These are phyloP conservation scores for Trifolium fragiferum DNA, from an alignment of 306 rosid genomes.

Conservation along the genomic window DNA sequence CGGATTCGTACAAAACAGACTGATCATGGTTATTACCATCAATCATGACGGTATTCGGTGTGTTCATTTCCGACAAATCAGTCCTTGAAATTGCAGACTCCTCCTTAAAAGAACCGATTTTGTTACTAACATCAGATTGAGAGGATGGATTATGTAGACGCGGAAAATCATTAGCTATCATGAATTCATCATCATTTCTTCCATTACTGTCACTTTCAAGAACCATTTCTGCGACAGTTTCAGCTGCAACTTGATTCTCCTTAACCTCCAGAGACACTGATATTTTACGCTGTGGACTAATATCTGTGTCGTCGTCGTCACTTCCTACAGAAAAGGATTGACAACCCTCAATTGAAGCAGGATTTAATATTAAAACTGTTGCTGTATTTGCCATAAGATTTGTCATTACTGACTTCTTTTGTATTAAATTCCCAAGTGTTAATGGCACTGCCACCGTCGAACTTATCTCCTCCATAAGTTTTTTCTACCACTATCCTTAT, in stretches of 20 bases:
- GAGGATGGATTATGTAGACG: slow-evolving; percentile 33
- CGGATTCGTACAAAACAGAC: slow-evolving; percentile 21
- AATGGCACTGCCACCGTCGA: slow-evolving; percentile 66
- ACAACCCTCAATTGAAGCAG: slow-evolving; percentile 44
- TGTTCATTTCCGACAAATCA: slow-evolving; percentile 26
- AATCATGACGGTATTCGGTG: slow-evolving; percentile 36
- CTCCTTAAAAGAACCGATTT: slow-evolving; percentile 16
- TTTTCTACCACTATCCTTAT: slow-evolving; percentile 43
- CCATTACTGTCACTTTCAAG: slow-evolving; percentile 15
- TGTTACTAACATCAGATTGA: slow-evolving; percentile 36
- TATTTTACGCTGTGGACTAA: slow-evolving; percentile 37
- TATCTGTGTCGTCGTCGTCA: slow-evolving; percentile 24
- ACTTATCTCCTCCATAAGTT: slow-evolving; percentile 65
- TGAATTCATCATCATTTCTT: slow-evolving; percentile 37
- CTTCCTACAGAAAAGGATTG: slow-evolving; percentile 50
- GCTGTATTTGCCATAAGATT: slow-evolving; percentile 62
- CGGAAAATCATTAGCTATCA: slow-evolving; percentile 39
- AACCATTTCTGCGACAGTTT: slow-evolving; percentile 43
- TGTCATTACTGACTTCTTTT: slow-evolving; percentile 58
- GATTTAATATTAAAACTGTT: slow-evolving; percentile 50
- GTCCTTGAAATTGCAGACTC: slow-evolving; percentile 41
- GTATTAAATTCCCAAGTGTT: slow-evolving; percentile 58
- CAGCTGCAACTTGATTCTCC: slow-evolving; percentile 44
- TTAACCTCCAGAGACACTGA: slow-evolving; percentile 35
- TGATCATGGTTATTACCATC: slow-evolving; percentile 37